A percentile compares a stretch with the other conserved stretches of the same genome.
These are phyloP conservation scores for Plasmodium billcollinsi DNA, from an alignment of 169 alveolate species.

Conservation along the genomic window DNA sequence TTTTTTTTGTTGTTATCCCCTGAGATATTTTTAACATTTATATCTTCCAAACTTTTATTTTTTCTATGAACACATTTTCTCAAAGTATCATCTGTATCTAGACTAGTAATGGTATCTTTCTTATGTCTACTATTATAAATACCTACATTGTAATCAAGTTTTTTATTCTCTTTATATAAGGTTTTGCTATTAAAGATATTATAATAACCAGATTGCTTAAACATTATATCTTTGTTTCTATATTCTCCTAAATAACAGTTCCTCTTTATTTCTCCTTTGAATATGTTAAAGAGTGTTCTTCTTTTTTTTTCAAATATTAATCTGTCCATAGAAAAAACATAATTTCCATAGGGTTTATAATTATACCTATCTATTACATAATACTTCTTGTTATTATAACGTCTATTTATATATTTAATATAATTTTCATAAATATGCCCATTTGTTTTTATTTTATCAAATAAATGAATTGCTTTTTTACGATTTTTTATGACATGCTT, in stretches of 20 bases:
- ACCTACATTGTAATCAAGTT: neutral
- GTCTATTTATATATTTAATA: constrained; percentile 47
- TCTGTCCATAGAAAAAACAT: constrained; percentile 34
- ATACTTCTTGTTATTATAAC: neutral
- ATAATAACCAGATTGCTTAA: no score
- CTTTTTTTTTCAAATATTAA: constrained; percentile 29
- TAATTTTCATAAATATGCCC: constrained; percentile 9
- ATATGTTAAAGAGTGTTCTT: neutral
- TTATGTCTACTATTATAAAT: neutral
- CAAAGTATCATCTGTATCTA: neutral
- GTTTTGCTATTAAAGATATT: no score
- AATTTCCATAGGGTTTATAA: neutral
- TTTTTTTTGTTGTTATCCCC: neutral
- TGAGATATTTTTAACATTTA: neutral
- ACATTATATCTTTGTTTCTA: no score
- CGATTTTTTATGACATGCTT: neutral
- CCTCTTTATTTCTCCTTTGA: no score
- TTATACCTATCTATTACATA: constrained; percentile 2
- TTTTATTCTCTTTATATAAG: neutral
- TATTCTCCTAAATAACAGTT: no score
- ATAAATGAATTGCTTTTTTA: constrained; percentile 1
- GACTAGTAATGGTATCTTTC: neutral
- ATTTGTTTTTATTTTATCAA: neutral
- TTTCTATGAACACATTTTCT: neutral
- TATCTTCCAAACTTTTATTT: neutral